Base-by-base conservation (phyloP, 306 rosid genomes). In the Pueraria montana region DNA sequence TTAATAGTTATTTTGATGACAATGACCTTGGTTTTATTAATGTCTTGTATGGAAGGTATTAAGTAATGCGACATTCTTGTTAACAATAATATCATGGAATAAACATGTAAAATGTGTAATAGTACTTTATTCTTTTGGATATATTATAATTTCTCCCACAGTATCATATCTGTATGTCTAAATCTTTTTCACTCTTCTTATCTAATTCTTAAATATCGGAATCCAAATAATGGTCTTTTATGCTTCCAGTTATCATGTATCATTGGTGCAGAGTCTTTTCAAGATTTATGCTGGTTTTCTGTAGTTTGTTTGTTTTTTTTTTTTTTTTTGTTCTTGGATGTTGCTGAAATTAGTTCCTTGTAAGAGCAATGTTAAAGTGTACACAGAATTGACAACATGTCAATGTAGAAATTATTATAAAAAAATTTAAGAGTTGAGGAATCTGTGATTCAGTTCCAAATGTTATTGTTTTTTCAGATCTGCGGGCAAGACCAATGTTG, bases 11-110 rank as follows among this genome's bases (percentile, higher is more conserved):
- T 84, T 79, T 84, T 77, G 87, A 86, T 66, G 97, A 93, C 85
- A 86, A 67, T 72, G 93, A 86, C 77, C 84, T 87, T 83, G 92
- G 91, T 80, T 92, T 89, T 88, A 83, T 92, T 79, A 93, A 91
- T 70, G 88, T 91, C 81, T 80, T 95, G 83, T 74, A 83, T 78
- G 99, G 99, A 91, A 95, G 98, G 98, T 94, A 83, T 84, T 38
- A 27, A 77, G 68, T 45, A 61, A 70, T 49, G 46, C 61, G 14
- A 23, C 73, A 53, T 82, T 84, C 40, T 42, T 71, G 76, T 84
- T 42, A 23, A 55, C 52, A 63, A 45, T 34, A 59, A 18, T 74
- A 74, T 62, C 64, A 43, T 32, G 46, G 32, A 12, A 55, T 52
- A 65, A 66, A 65, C 71, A 20, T 63, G 43, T 59, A 77, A 76